phyloP scores from a whole-genome alignment of 352 stramenopile species.

The Phytophthora crassamura region DNA sequence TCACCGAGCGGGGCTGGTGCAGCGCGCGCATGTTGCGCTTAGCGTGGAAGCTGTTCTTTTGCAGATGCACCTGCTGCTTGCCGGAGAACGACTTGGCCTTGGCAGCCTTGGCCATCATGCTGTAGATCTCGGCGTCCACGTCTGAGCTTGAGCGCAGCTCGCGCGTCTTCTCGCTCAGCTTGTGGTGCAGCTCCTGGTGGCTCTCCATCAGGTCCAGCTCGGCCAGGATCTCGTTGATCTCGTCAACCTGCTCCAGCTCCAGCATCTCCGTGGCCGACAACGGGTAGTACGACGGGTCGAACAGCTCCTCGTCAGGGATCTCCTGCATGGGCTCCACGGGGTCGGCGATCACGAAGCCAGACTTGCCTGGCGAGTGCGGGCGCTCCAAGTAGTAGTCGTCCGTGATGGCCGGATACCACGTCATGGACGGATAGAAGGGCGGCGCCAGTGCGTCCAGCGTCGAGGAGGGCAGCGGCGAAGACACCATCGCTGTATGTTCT shows the following conservation, averaged over 20 bases:
- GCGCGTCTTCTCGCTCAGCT: conserved; percentile 59
- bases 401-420: conserved; percentile 61
- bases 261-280: conserved; percentile 62
- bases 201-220: conserved; percentile 84
- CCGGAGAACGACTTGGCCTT: conserved; percentile 48
- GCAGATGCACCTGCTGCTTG: conserved; percentile 41
- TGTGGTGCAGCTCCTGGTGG: conserved; percentile 73
- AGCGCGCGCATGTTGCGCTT: conserved; percentile 64
- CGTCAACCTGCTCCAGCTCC: conserved; percentile 81
- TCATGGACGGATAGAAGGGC: conserved; percentile 66
- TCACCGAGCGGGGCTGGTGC: conserved; percentile 76
- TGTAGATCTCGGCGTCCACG: conserved; percentile 66
- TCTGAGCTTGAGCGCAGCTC: conserved; percentile 64
- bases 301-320: conserved; percentile 82
- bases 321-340: conserved; percentile 53
- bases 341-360: conserved; percentile 73
- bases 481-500: conserved; percentile 36
- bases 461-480: conserved; percentile 44
- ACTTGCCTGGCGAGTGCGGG: conserved; percentile 61
- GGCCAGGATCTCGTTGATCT: conserved; percentile 81
- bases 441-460: conserved; percentile 61
- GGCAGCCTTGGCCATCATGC: conserved; percentile 56
- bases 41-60: conserved; percentile 43
- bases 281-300: conserved; percentile 70
- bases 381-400: conserved; percentile 74